Conservation (phyloP, 2,329 filamentous ascomycete genomes). For the Colletotrichum nymphaeae region DNA sequence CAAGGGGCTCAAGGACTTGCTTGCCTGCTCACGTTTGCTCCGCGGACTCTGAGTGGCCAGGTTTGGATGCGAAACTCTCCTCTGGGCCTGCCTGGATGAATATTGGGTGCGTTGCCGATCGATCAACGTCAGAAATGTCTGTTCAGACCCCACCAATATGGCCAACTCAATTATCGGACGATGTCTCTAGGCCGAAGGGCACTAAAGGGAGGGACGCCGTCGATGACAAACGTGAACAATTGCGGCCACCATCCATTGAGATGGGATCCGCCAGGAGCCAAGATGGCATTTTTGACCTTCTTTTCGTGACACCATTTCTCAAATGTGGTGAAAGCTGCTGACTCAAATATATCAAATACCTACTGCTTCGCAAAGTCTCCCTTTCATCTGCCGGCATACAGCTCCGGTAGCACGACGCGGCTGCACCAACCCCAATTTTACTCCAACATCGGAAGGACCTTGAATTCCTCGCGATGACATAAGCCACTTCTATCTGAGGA, state of each 20-base stretch:
- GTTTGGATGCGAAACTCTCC: constrained; percentile 21
- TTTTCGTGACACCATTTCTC: background rate
- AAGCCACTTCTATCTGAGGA: constrained; percentile 2
- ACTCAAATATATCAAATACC: constrained; percentile 3
- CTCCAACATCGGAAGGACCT: constrained; percentile 20
- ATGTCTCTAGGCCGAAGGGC: constrained; percentile 20
- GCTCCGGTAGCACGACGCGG: constrained; percentile 11
- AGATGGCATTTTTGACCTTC: background rate
- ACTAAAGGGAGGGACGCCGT: constrained; percentile 11
- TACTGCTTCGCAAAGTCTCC: constrained; percentile 14
- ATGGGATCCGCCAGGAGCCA: background rate
- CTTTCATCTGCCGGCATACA: constrained; percentile 18
- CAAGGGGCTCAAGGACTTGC: constrained; percentile 22
- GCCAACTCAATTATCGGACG: constrained; percentile 28
- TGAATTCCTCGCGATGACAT: constrained; percentile 12
- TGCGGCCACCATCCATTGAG: background rate
- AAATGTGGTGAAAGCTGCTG: background rate
- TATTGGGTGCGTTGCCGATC: constrained; percentile 12
- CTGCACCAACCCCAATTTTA: constrained; percentile 6
- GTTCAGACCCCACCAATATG: constrained; percentile 19
- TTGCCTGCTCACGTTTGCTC: constrained; percentile 13
- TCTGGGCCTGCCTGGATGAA: constrained; percentile 5
- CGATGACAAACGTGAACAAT: constrained; percentile 1
- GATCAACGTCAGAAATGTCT: constrained; percentile 32
- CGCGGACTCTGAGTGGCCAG: constrained; percentile 6